Evolutionary conservation across 2,329 filamentous ascomycete species (phyloP).

Genomic region (Penicillium nordicum): DNA sequence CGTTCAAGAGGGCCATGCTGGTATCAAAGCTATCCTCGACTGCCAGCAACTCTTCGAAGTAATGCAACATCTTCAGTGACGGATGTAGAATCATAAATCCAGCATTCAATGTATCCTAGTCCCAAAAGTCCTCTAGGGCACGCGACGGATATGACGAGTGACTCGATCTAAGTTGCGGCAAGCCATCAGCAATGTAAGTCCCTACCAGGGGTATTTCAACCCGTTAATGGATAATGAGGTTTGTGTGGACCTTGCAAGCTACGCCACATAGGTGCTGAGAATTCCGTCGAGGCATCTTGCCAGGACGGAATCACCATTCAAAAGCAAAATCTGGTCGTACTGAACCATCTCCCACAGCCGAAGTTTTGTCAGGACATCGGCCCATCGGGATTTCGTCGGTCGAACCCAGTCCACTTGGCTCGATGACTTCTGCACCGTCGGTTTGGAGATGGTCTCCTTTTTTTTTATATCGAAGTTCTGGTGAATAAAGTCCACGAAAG

Average conservation of each 20-base stretch:
- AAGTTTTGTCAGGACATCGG: conserved; percentile 4
- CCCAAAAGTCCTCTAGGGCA: neutral
- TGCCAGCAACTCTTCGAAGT: no score
- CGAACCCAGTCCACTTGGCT: conserved; percentile 1
- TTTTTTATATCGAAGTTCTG: neutral
- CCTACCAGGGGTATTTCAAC: neutral
- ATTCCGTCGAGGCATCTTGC: neutral
- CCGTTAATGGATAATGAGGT: neutral
- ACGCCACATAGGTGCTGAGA: neutral
- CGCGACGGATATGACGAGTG: neutral
- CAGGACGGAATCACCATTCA: conserved; percentile 6
- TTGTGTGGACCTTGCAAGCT: neutral
- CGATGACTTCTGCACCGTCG: neutral
- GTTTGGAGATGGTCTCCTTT: neutral
- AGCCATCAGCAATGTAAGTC: neutral
- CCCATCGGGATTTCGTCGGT: neutral
- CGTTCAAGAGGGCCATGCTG: no score
- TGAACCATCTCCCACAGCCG: conserved; percentile 5
- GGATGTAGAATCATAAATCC: neutral
- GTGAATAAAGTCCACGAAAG: conserved; percentile 3
- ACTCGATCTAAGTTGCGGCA: neutral
- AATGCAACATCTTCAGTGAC: neutral
- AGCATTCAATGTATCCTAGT: neutral
- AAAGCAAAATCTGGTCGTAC: conserved; percentile 6
- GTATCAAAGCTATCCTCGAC: no score